Base-by-base conservation (phyloP, 106 monocot genomes). In the Dioscorea alata region DNA sequence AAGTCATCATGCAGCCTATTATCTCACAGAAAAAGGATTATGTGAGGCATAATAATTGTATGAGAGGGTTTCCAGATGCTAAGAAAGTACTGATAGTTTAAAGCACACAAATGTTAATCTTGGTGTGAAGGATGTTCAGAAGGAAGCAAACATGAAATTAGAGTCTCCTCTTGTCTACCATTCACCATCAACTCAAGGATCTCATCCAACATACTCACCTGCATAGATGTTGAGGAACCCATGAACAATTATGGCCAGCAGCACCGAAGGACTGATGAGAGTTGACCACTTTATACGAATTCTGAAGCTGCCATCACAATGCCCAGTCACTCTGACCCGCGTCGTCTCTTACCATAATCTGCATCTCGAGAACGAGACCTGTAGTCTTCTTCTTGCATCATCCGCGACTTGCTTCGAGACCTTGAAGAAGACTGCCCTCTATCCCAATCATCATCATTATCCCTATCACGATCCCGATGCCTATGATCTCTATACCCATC, bases 301-400 rank as follows among this genome's bases (percentile, higher is more conserved):
- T 17, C 23, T 63, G 54, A 56, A 32, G 64, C 73, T 33, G 31
- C n/a, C 22, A 58, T 69, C 8, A 3, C 8, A 13, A 22, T 25
- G 23, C 24, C 49, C 21, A 59, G 49, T 60, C 64, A 79, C 67
- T 79, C 83, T 23, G 74, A 69, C 49, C 67, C 13, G 18, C 84
- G 79, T 1, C 84, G 75, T 59, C 84, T 84, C 66, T 84, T 84
- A 16, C 63, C 74, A 73, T 84, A 76, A 12, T 84, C 84, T 23
- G 70, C 65, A 60, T 80, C 80, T 22, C 80, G 69, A 25, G 80
- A 66, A 50, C 70, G 80, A 58, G 80, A 61, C 63, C 80, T 80
- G 33, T 75, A 51, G 60, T 79, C 73, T 52, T 80, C 80, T 50
- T 75, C 80, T 9, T 71, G 80, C 50, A 66, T 61, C 62, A 71